Evolutionary conservation across 139 green algal genomes (phyloP).

Genomic region (Auxenochlorella protothecoides): DNA sequence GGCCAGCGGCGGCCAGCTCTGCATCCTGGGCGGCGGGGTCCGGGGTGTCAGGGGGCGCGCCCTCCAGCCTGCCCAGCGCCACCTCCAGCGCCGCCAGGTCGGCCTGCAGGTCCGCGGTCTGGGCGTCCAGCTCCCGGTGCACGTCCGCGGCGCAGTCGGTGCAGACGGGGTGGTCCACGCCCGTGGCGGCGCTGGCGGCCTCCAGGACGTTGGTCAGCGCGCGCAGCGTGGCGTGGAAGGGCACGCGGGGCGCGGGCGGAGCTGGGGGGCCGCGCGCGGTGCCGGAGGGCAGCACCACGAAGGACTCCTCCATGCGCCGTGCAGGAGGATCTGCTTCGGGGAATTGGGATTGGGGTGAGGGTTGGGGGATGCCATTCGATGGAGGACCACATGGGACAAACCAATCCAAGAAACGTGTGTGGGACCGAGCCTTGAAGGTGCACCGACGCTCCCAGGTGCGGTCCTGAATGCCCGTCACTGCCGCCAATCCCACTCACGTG

Average conservation of each 20-base stretch:
- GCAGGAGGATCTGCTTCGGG: background rate
- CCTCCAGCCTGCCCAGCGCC: background rate
- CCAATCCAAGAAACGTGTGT: too few relatives aligned
- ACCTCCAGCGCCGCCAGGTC: constrained; percentile 27
- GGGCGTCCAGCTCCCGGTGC: constrained; percentile 57
- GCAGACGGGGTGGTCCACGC: constrained; percentile 74
- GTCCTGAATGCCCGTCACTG: too few relatives aligned
- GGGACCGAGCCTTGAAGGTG: too few relatives aligned
- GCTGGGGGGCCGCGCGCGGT: background rate
- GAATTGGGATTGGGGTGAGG: background rate
- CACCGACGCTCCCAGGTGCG: too few relatives aligned
- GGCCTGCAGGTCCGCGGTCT: constrained; percentile 47
- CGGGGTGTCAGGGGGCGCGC: too few relatives aligned
- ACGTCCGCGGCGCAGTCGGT: constrained; percentile 68
- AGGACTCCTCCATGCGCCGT: constrained; percentile 58
- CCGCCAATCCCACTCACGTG: too few relatives aligned
- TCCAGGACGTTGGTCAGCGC: constrained; percentile 50
- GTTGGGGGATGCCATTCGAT: too few relatives aligned
- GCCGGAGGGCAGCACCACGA: constrained; percentile 41
- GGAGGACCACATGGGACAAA: too few relatives aligned
- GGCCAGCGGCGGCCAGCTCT: too few relatives aligned
- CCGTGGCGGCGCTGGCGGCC: constrained; percentile 42
- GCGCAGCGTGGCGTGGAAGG: constrained; percentile 47
- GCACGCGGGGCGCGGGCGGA: constrained; percentile 4
- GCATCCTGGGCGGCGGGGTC: too few relatives aligned